These are phyloP conservation scores for Alternaria gansuensis DNA, from an alignment of 2,329 filamentous ascomycete genomes.

Conservation along the genomic window DNA sequence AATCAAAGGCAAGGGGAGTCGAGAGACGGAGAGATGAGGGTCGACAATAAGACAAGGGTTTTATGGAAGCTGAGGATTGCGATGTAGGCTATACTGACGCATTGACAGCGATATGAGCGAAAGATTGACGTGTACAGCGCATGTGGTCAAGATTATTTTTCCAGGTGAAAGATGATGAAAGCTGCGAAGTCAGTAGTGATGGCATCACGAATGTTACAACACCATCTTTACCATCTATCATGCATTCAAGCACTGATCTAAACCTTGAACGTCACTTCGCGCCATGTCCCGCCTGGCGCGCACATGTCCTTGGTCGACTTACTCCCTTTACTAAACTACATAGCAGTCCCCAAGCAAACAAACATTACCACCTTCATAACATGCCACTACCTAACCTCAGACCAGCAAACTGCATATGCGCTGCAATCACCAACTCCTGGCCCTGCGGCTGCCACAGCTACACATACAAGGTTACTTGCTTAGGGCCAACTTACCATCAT, in stretches of 20 bases:
- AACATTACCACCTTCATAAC: background rate
- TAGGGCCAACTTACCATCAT: conserved; percentile 1
- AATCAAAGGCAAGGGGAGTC: background rate
- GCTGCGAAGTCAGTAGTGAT: background rate
- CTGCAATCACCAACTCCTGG: background rate
- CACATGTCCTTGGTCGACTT: background rate
- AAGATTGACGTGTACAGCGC: background rate
- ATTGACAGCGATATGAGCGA: background rate
- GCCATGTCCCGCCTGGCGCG: background rate
- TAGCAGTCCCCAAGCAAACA: background rate
- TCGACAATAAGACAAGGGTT: background rate
- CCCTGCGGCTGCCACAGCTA: conserved; percentile 8
- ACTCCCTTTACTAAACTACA: background rate
- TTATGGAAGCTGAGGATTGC: background rate
- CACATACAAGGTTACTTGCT: background rate
- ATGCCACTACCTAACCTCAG: background rate
- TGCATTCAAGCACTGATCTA: background rate
- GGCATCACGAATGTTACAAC: background rate
- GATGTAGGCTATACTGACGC: background rate
- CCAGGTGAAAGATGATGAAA: background rate
- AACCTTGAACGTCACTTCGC: background rate
- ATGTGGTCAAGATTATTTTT: background rate
- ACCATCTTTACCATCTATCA: background rate
- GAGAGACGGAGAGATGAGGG: background rate
- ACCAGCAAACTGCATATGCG: conserved; percentile 12